These are phyloP conservation scores for Zymoseptoria ardabiliae DNA, from an alignment of 2,329 filamentous ascomycete species.

Conservation along the genomic window DNA sequence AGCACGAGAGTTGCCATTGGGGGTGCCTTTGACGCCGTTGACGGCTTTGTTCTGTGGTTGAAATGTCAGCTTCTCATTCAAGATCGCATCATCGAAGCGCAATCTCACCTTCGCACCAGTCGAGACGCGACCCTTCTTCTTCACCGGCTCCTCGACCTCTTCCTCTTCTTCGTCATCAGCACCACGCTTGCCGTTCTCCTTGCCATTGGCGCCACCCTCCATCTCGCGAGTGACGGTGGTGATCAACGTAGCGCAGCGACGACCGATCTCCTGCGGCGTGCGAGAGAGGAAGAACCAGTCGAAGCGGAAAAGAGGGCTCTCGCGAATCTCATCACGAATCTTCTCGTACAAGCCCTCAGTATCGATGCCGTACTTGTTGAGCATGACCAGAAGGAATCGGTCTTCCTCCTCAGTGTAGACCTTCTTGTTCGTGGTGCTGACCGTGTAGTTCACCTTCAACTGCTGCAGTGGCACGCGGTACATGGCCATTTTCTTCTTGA, in stretches of 20 bases:
- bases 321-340: constrained; percentile 94
- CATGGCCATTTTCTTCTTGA: constrained; percentile 90
- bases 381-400: constrained; percentile 84
- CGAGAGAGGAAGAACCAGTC: constrained; percentile 99
- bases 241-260: constrained; percentile 86
- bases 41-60: constrained; percentile 75
- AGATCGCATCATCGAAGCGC: no score
- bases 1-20: constrained; percentile 71
- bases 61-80: constrained; percentile 6
- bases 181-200: constrained; percentile 61
- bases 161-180: constrained; percentile 80
- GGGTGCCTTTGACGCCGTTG: constrained; percentile 78
- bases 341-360: constrained; percentile 83
- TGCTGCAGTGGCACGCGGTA: constrained; percentile 97
- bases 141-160: constrained; percentile 62
- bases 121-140: constrained; percentile 88
- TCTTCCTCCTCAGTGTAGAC: constrained; percentile 99
- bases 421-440: constrained; percentile 99
- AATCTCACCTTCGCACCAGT: constrained; percentile 59
- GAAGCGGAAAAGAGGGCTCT: constrained; percentile 90
- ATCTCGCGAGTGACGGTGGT: constrained; percentile 95
- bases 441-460: constrained; percentile 97
- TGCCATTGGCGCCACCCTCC: constrained; percentile 51
- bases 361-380: constrained; percentile 88
- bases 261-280: constrained; percentile 84